Base-by-base conservation (phyloP, 345 rosid species). In the Acer yangbiense region DNA sequence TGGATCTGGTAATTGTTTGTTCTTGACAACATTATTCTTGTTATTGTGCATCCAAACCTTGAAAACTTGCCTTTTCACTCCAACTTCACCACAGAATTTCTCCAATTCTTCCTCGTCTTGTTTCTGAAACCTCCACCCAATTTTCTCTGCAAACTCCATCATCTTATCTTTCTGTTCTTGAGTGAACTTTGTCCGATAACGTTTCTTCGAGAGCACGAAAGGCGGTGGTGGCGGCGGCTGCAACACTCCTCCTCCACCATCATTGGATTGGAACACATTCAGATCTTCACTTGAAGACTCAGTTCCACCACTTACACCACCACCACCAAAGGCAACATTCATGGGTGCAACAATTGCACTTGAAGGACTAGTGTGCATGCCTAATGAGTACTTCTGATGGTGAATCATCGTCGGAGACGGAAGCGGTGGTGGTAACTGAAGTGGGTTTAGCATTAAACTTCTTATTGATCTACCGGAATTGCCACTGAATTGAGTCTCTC, bases 11-110 rank as follows among this genome's bases (percentile, higher is more conserved):
- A 35, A 35, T 10, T 73, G 86, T 57, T 87, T 88, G 83, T 88
- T 91, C 90, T 80, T 91, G 29, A 82, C 88, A 50, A 43, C 50
- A 46, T 80, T 77, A 72, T 78, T 90, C 90, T 93, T 93, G 78
- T 93, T 93, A 76, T 93, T 93, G 66, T 93, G 97, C 97, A 93
- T 91, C 97, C 97, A 93, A 8, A 93, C 97, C 79, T 91, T 91
- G 81, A 93, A 90, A 20, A 90, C 95, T 72, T 84, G 93, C 77
- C 95, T 89, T 72, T 81, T 88, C 8, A 93, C 88, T 3, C 97
- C 95, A 73, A 81, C 87, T 58, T 91, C 95, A 7, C 76, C 78
- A 11, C 95, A 93, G 76, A 93, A 90, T 66, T 83, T 87, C 48
- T 87, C 84, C 6, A 93, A 84, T 73, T 87, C 89, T 5, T 88